A percentile compares a stretch with the other conserved stretches of the same genome.
Evolutionary conservation across 148 eudicot species (phyloP).

Genomic region (Vaccinium darrowii): DNA sequence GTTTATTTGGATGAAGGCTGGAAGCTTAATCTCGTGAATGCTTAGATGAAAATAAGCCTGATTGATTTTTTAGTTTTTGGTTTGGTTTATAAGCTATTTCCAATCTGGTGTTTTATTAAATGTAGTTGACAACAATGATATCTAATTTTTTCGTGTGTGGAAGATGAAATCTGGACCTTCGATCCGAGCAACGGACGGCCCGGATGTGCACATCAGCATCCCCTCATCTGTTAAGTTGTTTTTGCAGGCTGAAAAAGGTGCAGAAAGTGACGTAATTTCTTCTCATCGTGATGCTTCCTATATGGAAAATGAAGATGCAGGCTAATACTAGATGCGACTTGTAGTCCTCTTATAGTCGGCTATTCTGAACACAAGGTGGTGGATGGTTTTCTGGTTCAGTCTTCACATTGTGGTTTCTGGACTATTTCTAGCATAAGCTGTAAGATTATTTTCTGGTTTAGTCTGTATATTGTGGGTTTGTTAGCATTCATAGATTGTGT

Average conservation of each 20-base stretch:
- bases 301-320: slow-evolving; percentile 42
- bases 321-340: slow-evolving; percentile 17
- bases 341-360: background rate
- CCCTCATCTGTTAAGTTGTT: background rate
- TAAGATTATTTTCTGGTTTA: background rate
- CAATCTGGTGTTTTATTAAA: background rate
- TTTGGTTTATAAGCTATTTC: background rate
- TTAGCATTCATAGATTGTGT: background rate
- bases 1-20: background rate
- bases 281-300: slow-evolving; percentile 28
- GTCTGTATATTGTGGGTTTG: background rate
- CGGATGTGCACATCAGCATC: too few relatives aligned
- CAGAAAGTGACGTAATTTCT: slow-evolving; percentile 35
- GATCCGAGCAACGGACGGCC: too few relatives aligned
- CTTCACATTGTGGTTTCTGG: background rate
- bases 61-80: background rate
- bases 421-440: background rate
- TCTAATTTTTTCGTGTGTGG: background rate
- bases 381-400: background rate
- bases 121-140: background rate
- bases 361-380: background rate
- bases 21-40: background rate
- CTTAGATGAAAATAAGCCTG: background rate
- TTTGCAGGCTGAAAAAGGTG: slow-evolving; percentile 66
- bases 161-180: too few relatives aligned